Percentiles rank a stretch among this genome's conserved stretches.
These are phyloP conservation scores for Pezicula radicicola DNA, from an alignment of 2,329 filamentous ascomycete species.

Conservation along the genomic window DNA sequence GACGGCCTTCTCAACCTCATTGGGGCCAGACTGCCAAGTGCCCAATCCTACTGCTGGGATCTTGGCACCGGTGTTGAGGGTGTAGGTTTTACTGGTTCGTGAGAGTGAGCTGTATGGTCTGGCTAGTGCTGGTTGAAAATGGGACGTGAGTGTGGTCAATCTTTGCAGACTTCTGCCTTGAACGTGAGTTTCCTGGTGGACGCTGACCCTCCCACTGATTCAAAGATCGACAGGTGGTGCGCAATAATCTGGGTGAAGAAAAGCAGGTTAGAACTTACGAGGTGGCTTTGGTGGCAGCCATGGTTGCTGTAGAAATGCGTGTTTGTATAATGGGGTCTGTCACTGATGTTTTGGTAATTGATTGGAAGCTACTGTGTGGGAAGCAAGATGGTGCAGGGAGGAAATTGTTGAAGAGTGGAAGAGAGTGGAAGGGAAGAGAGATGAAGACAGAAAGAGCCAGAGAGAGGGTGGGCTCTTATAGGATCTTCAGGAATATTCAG, in stretches of 20 bases:
- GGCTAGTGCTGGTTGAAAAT: constrained; percentile 8
- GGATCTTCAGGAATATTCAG: too few relatives aligned
- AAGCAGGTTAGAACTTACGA: constrained; percentile 15
- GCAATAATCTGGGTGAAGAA: too few relatives aligned
- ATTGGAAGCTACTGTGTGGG: neutral
- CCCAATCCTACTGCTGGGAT: constrained; percentile 76
- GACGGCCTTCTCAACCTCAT: constrained; percentile 67
- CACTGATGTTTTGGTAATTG: neutral
- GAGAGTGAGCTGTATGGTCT: constrained; percentile 18
- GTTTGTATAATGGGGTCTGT: neutral
- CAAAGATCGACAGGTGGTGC: too few relatives aligned
- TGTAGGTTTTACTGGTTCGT: constrained; percentile 49
- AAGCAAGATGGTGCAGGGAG: neutral
- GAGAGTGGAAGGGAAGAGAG: neutral
- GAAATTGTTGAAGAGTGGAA: neutral
- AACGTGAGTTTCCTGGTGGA: constrained; percentile 12
- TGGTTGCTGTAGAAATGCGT: constrained; percentile 9
- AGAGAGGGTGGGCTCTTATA: neutral
- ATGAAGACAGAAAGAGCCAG: neutral
- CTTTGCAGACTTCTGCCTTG: constrained; percentile 26
- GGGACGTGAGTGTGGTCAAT: constrained; percentile 15
- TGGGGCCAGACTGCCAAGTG: constrained; percentile 72
- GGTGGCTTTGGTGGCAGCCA: constrained; percentile 28
- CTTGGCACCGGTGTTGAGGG: constrained; percentile 72
- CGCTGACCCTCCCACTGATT: constrained; percentile 17